Base-by-base conservation (phyloP, 2,329 filamentous ascomycete species). In the Colletotrichum zoysiae region DNA sequence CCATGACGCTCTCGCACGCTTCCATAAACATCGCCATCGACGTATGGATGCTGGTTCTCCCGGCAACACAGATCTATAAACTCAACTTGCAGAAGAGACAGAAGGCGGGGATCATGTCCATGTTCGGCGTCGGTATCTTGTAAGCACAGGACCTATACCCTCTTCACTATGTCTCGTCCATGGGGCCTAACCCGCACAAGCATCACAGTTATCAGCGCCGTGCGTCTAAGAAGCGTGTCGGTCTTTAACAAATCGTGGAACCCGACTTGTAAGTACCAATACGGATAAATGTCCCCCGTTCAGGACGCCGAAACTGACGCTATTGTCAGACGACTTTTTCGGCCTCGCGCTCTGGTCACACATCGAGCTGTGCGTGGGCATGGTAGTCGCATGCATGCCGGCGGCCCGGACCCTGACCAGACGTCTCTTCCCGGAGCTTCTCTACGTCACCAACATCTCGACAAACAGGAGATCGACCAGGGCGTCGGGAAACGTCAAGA, bases 281-380 rank as follows among this genome's bases (percentile, higher is more conserved):
- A 57, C 84, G 85, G 77, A 53, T 82, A 76, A 1, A 9, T 81
- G 0, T 1, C 38, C 40, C 44, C 44, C 77, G 76, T 12, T 77
- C 85, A 35, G 86, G 33, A 38, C 5, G 33, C 1, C 72, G 75
- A 33, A 30, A 83, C 82, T 75, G 83, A 84, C 68, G 81, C 83
- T 26, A 82, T 2, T 4, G 0, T 5, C 14, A 71, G 70, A 69
- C 14, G 70, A 71, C 26, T 71, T 71, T 11, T 71, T 59, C 4
- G 71, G 77, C 2, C 77, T 84, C 30, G 81, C 86, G 48, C 79
- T 83, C 23, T 71, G 70, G 70, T 71, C 70, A 0, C 70, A 71
- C 20, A 71, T 69, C 1, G 70, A 71, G 6, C 23, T 71, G 5
- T 71, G 55, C 7, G 65, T 71, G 1, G 70, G 70, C 9, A 48